phyloP scores from a whole-genome alignment of 2,329 filamentous ascomycete species.

The Coniochaeta hoffmannii region DNA sequence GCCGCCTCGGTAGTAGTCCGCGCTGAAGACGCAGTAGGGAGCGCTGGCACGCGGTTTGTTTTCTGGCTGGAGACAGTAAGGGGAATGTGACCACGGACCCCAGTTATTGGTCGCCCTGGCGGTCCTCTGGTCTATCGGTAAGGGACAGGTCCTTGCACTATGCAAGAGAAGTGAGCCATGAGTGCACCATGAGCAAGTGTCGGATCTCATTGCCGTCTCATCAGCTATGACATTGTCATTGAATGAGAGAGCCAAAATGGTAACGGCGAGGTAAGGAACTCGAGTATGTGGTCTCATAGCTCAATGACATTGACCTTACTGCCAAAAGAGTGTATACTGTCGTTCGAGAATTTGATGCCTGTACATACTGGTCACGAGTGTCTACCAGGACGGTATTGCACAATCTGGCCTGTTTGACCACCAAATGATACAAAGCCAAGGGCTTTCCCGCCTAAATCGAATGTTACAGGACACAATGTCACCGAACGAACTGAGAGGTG shows the following conservation, averaged over 20 bases:
- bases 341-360: background rate
- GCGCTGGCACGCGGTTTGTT: constrained; percentile 1
- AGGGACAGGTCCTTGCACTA: background rate
- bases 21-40: constrained; percentile 18
- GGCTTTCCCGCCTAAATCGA: background rate
- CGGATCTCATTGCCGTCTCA: background rate
- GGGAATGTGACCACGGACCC: constrained; percentile 12
- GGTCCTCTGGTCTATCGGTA: background rate
- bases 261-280: background rate
- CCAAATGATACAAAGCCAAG: background rate
- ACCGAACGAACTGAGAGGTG: background rate
- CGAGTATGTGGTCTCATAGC: background rate
- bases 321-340: background rate
- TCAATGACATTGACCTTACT: background rate
- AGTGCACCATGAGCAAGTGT: background rate
- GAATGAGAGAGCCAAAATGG: background rate
- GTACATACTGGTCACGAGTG: background rate
- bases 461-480: background rate
- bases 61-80: constrained; percentile 10
- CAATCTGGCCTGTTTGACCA: background rate
- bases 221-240: background rate
- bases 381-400: background rate
- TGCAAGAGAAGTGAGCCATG: background rate
- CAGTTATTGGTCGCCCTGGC: background rate
- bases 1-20: constrained; percentile 12